Evolutionary conservation across 2,329 filamentous ascomycete genomes (phyloP), one percentile per base, ranked within the genome.

Genomic region (Aspergillus amoenus): DNA sequence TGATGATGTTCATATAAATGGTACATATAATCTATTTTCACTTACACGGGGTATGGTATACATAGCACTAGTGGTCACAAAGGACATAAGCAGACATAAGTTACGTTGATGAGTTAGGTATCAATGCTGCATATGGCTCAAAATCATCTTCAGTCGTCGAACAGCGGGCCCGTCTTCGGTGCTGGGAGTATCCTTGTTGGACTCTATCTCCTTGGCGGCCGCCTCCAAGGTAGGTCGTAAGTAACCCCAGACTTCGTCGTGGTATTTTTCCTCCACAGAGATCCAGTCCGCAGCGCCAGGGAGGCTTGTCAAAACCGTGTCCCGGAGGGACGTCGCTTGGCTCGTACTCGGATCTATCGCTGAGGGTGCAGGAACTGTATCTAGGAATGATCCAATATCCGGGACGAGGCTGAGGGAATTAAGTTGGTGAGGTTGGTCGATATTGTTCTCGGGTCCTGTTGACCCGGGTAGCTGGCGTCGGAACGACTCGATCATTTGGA

Each of bases 231-330:
- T 73, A 3, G 81, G 78, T 30, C 79, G 72, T 18, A 89, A 70
- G 56, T 84, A 84, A 18, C 87, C 88, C 88, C 87, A 90, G 22
- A 90, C 86, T 55, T 88, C 83, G 66, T 89, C 85, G 49, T 73
- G 69, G 57, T 75, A 75, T 39, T 66, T 61, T 39, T 74, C 71
- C 52, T 75, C 71, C 2, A 75, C 70, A 12, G 58, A 59, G 9
- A 75, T 37, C 73, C 72, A 70, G 37, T 72, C 68, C 40, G 59
- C 63, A 11, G 71, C 69, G 0, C 72, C 72, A 3, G 72, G 67
- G 1, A 74, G 61, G 44, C 66, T 61, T 5, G 45, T 57, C 11
- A 72, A 57, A 3, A 73, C 73, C 15, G 40, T 61, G 50, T 73
- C 73, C 7, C 70, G 66, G 9, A 71, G 64, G 4, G 62, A 58